Evolutionary conservation across 495 filamentous ascomycete genomes (phyloP).

Genomic region (Talaromyces stipitatus): DNA sequence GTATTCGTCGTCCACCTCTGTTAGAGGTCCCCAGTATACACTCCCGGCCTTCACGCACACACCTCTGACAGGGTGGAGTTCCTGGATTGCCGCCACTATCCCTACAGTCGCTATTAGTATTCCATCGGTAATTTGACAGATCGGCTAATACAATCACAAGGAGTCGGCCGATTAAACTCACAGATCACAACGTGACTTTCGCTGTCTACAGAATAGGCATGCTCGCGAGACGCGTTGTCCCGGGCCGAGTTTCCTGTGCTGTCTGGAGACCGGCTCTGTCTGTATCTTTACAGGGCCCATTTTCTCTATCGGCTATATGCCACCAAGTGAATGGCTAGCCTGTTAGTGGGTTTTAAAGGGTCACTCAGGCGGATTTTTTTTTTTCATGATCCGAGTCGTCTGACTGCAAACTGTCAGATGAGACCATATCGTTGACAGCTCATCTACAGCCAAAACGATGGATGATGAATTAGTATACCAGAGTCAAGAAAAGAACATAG

Average conservation of each 20-base stretch:
- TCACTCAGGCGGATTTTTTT: not conserved
- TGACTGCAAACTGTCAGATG: not conserved
- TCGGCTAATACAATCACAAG: not conserved
- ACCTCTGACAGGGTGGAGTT: constrained; percentile 50
- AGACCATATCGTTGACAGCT: not conserved
- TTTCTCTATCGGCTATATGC: not conserved
- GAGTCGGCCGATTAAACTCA: constrained; percentile 25
- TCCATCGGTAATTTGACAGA: not conserved
- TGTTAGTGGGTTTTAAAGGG: too few relatives aligned
- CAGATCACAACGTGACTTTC: constrained; percentile 59
- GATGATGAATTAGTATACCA: too few relatives aligned
- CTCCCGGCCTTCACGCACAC: constrained; percentile 49
- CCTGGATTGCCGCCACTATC: constrained; percentile 40
- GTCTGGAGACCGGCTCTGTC: not conserved
- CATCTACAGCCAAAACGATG: not conserved
- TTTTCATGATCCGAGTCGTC: not conserved
- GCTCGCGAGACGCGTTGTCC: constrained; percentile 50
- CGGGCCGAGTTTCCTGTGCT: constrained; percentile 5
- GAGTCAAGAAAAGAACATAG: too few relatives aligned
- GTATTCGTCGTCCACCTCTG: constrained; percentile 53
- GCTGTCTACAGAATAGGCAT: constrained; percentile 54
- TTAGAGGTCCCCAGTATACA: constrained; percentile 56
- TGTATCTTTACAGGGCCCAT: not conserved
- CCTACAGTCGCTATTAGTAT: constrained; percentile 14
- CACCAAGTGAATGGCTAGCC: not conserved